Percentiles rank a stretch among this genome's conserved stretches.
Conservation (phyloP, 805 yeast genomes). For the Wickerhamiella allomyrinae region DNA sequence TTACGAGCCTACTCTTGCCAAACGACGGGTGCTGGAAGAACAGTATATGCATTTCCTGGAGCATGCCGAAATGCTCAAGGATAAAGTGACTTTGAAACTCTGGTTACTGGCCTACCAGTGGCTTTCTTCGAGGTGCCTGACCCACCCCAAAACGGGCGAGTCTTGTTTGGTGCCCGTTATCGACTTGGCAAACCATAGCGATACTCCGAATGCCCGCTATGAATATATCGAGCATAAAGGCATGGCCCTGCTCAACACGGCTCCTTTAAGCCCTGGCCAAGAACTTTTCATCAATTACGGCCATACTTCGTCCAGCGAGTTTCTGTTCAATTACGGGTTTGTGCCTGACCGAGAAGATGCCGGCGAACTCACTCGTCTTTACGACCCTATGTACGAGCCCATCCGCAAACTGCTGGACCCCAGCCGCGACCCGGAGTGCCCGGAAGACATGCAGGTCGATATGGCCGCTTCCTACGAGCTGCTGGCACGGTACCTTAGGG, state of each 20-base stretch:
- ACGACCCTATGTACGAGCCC: conserved; percentile 13
- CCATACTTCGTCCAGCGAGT: conserved; percentile 24
- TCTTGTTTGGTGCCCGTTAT: conserved; percentile 40
- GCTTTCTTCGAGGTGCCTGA: conserved; percentile 24
- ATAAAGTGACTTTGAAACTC: conserved; percentile 14
- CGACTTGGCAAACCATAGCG: conserved; percentile 38
- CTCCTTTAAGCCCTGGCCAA: background rate
- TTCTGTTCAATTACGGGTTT: conserved; percentile 29
- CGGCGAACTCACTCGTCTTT: conserved; percentile 11
- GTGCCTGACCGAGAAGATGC: conserved; percentile 19
- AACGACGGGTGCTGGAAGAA: conserved; percentile 13
- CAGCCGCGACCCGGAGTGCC: conserved; percentile 7
- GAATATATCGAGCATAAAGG: conserved; percentile 20
- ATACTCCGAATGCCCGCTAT: conserved; percentile 23
- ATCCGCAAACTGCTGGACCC: conserved; percentile 14
- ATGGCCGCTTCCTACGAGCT: conserved; percentile 15
- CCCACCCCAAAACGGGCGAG: conserved; percentile 18
- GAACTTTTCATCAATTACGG: conserved; percentile 28
- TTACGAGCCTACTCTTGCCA: conserved; percentile 18
- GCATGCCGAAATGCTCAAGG: background rate
- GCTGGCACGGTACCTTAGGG: conserved; percentile 16
- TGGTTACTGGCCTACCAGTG: conserved; percentile 25
- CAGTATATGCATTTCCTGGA: conserved; percentile 14
- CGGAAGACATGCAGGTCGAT: conserved; percentile 8
- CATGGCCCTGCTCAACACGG: background rate